Percentiles rank a stretch among this genome's conserved stretches.
These are phyloP conservation scores for Mucor piriformis DNA, from an alignment of 371 early-diverging fungal species.

Conservation along the genomic window DNA sequence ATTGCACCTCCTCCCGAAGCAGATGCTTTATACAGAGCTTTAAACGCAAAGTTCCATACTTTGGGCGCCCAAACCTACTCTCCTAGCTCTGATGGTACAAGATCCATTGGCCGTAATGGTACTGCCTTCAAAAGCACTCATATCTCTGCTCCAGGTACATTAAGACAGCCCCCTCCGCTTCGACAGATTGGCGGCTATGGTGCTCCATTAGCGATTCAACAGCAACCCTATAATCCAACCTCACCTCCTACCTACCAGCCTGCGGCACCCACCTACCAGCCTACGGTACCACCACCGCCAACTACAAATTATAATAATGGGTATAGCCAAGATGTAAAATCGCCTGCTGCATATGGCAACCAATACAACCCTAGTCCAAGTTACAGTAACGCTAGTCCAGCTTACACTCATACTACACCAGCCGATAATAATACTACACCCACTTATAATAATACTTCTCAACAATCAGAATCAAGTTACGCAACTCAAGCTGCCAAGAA, in stretches of 20 bases:
- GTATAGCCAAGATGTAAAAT: constrained; percentile 15
- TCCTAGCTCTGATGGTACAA: constrained; percentile 13
- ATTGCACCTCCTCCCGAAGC: constrained; percentile 86
- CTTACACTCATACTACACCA: neutral
- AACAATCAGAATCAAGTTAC: neutral
- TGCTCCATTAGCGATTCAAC: constrained; percentile 16
- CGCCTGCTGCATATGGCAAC: neutral
- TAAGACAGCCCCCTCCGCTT: constrained; percentile 37
- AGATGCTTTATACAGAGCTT: constrained; percentile 79
- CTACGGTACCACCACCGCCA: too few relatives aligned
- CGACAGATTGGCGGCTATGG: constrained; percentile 21
- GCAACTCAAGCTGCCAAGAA: constrained; percentile 14
- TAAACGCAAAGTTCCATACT: constrained; percentile 50
- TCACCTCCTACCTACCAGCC: neutral
- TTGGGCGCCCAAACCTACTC: constrained; percentile 22
- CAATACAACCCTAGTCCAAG: neutral
- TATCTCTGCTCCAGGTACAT: constrained; percentile 32
- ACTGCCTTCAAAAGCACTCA: constrained; percentile 27
- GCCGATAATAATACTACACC: neutral
- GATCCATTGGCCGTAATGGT: constrained; percentile 12
- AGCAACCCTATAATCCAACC: constrained; percentile 1
- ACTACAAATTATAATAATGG: constrained; percentile 1
- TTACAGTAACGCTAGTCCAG: constrained; percentile 1
- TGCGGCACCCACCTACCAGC: neutral
- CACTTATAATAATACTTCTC: neutral